These are phyloP conservation scores for Penicillium paxilli DNA, from an alignment of 495 filamentous ascomycete genomes.

Conservation along the genomic window DNA sequence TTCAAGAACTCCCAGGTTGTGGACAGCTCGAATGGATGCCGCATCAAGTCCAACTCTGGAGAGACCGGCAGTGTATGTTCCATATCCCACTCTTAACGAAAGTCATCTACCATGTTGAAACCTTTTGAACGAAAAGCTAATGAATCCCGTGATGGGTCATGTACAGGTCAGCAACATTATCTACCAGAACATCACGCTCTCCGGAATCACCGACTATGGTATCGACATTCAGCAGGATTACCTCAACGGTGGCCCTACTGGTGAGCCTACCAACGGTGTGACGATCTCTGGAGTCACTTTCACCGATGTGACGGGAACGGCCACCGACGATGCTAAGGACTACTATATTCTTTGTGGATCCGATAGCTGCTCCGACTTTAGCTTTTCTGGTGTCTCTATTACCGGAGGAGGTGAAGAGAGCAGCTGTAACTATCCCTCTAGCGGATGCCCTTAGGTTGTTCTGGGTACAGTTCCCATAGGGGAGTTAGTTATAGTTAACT, in stretches of 20 bases:
- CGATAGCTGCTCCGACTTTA: slow-evolving; percentile 44
- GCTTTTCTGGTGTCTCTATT: slow-evolving; percentile 38
- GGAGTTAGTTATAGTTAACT: not conserved
- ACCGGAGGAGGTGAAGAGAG: slow-evolving; percentile 36
- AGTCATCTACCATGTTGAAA: not conserved
- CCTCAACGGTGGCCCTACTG: slow-evolving; percentile 48
- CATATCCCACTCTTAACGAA: not conserved
- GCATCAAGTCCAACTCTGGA: slow-evolving; percentile 48
- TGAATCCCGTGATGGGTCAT: not conserved
- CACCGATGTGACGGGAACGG: slow-evolving; percentile 43
- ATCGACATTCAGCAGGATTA: slow-evolving; percentile 52
- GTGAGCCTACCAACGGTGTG: slow-evolving; percentile 44
- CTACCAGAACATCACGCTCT: slow-evolving; percentile 43
- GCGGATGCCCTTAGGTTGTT: slow-evolving; percentile 25
- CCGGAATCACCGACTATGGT: slow-evolving; percentile 45
- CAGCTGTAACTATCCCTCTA: slow-evolving; percentile 42
- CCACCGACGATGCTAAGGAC: slow-evolving; percentile 26
- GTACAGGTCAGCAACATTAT: slow-evolving; percentile 35
- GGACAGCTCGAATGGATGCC: slow-evolving; percentile 28
- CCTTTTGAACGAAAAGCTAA: not conserved
- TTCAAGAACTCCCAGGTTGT: slow-evolving; percentile 21
- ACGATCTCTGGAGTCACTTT: slow-evolving; percentile 40
- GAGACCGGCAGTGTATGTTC: slow-evolving; percentile 35
- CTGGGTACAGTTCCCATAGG: too few species aligned
- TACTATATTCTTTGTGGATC: slow-evolving; percentile 53